These are phyloP conservation scores for Fragilariopsis cylindrus DNA, from an alignment of 108 stramenopile species.

Conservation along the genomic window DNA sequence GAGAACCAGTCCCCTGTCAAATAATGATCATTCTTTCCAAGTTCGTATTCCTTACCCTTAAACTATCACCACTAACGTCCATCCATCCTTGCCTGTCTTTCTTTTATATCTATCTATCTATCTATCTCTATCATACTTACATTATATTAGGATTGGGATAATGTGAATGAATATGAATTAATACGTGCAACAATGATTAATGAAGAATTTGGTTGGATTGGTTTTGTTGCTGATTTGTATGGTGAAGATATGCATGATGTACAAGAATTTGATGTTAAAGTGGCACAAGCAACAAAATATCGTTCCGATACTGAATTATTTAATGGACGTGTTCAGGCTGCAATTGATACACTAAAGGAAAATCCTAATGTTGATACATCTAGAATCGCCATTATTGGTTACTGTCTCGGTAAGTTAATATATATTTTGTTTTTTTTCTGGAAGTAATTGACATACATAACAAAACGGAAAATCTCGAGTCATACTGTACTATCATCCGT, in stretches of 20 bases:
- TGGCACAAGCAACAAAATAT: constrained; percentile 22
- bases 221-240: constrained; percentile 53
- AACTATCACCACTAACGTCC: neutral
- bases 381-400: constrained; percentile 45
- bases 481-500: too few species aligned
- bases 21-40: neutral
- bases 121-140: neutral
- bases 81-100: neutral
- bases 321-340: constrained; percentile 38
- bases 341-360: constrained; percentile 35
- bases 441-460: constrained; percentile 12
- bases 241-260: constrained; percentile 36
- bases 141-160: constrained; percentile 17
- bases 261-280: constrained; percentile 4
- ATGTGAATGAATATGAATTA: constrained; percentile 42
- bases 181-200: constrained; percentile 49
- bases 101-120: neutral
- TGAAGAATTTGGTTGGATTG: constrained; percentile 38
- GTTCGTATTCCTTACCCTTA: neutral
- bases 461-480: too few species aligned
- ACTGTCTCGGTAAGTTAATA: constrained; percentile 19
- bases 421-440: neutral
- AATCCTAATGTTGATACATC: constrained; percentile 29
- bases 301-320: constrained; percentile 39
- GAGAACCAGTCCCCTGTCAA: too few species aligned